Evolutionary conservation across 257 asterid species (phyloP), one percentile per base, ranked within the genome.

Genomic region (Solanum verrucosum): DNA sequence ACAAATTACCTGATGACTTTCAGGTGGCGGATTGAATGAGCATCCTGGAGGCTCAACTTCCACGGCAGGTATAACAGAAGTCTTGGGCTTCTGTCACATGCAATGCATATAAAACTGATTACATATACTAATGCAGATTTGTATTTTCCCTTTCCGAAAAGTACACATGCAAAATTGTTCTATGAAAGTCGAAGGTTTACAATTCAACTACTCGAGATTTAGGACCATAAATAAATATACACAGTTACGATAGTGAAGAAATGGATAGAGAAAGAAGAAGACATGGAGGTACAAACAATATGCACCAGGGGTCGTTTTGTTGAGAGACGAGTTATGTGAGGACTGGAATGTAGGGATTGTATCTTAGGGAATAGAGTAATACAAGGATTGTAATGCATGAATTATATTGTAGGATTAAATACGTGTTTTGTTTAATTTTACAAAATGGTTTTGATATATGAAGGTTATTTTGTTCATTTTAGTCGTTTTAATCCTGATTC

Each of bases 1-100:
- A 87, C 75, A 56, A 49, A 79, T 67, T 88, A 97, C 99, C 98
- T 96, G 95, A 91, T 97, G 99, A 91, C 95, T 92, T 88, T 95
- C 98, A 15, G 92, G 92, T 75, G 94, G 83, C 6, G 99, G 99
- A 92, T 97, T 97, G 92, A 96, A 97, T 40, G 99, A 97, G 92
- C 99, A 97, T 73, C 99, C 99, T 59, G 94, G 90, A 88, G 91
- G 98, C 90, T 97, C 99, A 90, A 97, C 93, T 92, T 96, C 99
- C 52, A 97, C 98, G 52, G 99, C 98, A 89, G 99, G 98, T 88
- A 97, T 96, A 87, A 91, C 65, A 60, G 91, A 91, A 87, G 92
- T 83, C 95, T 92, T 95, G 81, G 92, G 27, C 88, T 90, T 95
- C 99, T 97, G 95, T 87, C 85, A 92, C 34, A 71, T 7, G 59